A percentile compares a stretch with the other conserved stretches of the same genome.
phyloP scores from a whole-genome alignment of 441 rosid genomes.

The Populus hybrid region DNA sequence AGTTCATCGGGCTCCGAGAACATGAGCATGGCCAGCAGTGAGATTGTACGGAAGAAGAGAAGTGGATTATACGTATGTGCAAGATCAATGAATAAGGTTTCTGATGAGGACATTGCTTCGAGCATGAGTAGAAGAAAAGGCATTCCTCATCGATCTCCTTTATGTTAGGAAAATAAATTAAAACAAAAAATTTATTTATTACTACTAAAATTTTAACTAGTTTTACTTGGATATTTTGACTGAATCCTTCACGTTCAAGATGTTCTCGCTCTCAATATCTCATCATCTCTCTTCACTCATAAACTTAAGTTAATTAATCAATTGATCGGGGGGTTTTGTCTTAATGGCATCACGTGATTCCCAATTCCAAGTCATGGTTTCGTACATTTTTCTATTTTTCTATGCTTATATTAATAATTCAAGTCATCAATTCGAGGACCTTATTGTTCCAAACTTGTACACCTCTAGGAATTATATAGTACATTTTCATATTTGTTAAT shows the following conservation, averaged over 20 bases:
- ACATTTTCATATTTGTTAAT: slow-evolving; percentile 4
- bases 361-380: slow-evolving; percentile 46
- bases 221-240: slow-evolving; percentile 27
- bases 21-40: slow-evolving; percentile 36
- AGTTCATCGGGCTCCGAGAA: slow-evolving; percentile 57
- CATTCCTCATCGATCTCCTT: slow-evolving; percentile 89
- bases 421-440: slow-evolving; percentile 20
- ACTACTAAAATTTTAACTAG: background rate
- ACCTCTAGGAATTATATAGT: slow-evolving; percentile 11
- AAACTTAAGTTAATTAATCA: slow-evolving; percentile 39
- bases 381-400: slow-evolving; percentile 25
- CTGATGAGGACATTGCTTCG: slow-evolving; percentile 62
- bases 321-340: slow-evolving; percentile 64
- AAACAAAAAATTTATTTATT: background rate
- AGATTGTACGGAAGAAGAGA: slow-evolving; percentile 81
- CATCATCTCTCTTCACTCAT: slow-evolving; percentile 8
- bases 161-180: slow-evolving; percentile 40
- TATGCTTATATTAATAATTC: slow-evolving; percentile 11
- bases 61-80: slow-evolving; percentile 58
- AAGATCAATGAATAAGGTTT: slow-evolving; percentile 54
- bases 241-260: slow-evolving; percentile 14
- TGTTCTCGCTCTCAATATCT: slow-evolving; percentile 14
- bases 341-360: slow-evolving; percentile 79
- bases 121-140: slow-evolving; percentile 86
- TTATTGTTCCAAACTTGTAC: background rate